Evolutionary conservation across 208 protist genomes (phyloP), one percentile per base, ranked within the genome.

Genomic region (Leishmania tarentolae): DNA sequence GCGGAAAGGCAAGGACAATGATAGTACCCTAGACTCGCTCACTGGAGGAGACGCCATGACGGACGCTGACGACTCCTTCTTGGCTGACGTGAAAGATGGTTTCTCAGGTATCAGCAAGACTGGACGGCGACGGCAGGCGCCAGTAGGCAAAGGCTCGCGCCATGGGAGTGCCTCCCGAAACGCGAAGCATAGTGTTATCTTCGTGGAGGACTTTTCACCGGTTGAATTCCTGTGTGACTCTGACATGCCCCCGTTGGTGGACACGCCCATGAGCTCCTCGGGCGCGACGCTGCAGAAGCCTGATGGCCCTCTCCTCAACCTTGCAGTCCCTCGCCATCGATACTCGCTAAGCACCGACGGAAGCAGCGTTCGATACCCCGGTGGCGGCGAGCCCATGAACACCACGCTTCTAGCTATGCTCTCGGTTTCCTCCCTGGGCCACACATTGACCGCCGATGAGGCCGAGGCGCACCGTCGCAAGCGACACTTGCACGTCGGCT

Each of bases 391-490:
- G 11, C 19, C 13, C 9, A 7, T n/a, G 42, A 35, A 50, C 69
- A 13, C 24, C 40, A n/a, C 37, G 28, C 2, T 50, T 5, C 24
- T 52, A 4, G 69, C 21, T 3, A 4, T 28, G 52, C 11, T 75
- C 53, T 76, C 84, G 19, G 35, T 63, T 21, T 87, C 79, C 28
- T 79, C 76, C 3, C 50, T 81, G 47, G 71, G 75, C 17, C 84
- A 59, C 56, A 87, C 84, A 40, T 44, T 79, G 68, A 80, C 56
- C 13, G 47, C 57, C 15, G 56, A 31, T 11, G 82, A 81, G 61
- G 69, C 70, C 5, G 68, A 69, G 71, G 63, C 77, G 46, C 76
- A 68, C 40, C 84, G 77, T 19, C 77, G 9, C 42, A 46, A 72
- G 61, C 66, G 77, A 0, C 42, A 80, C 24, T 7, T 37, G 9